Percentiles rank a stretch among this genome's conserved stretches.
These are phyloP conservation scores for Rubia yunnanensis DNA, from an alignment of 257 asterid genomes.

Conservation along the genomic window DNA sequence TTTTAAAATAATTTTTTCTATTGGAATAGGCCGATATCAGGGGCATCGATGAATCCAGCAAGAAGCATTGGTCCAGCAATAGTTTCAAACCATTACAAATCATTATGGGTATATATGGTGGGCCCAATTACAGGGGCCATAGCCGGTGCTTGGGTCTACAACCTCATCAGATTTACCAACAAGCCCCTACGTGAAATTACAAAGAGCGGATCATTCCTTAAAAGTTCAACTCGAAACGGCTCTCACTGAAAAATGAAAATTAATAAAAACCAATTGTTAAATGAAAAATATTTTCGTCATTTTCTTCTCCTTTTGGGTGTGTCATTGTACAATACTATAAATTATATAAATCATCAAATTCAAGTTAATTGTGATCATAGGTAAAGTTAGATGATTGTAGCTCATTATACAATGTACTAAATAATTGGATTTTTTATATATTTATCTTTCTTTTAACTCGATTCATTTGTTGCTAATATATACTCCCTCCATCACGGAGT, in stretches of 20 bases:
- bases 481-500: too few relatives aligned
- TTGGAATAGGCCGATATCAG: conserved; percentile 55
- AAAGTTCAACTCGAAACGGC: conserved; percentile 11
- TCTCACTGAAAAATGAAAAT: neutral
- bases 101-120: conserved; percentile 63
- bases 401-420: too few relatives aligned
- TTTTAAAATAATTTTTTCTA: too few relatives aligned
- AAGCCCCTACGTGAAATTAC: conserved; percentile 72
- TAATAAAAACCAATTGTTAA: neutral
- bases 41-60: conserved; percentile 98
- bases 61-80: conserved; percentile 88
- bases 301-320: neutral
- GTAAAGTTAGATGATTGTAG: too few relatives aligned
- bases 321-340: too few relatives aligned
- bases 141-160: conserved; percentile 81
- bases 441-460: too few relatives aligned
- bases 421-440: too few relatives aligned
- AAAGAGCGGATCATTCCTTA: conserved; percentile 57
- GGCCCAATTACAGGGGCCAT: conserved; percentile 76
- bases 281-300: neutral
- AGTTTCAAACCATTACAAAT: conserved; percentile 39
- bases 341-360: too few relatives aligned
- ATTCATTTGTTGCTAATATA: too few relatives aligned
- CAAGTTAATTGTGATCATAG: too few relatives aligned
- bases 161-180: conserved; percentile 58